A percentile compares a stretch with the other conserved stretches of the same genome.
These are phyloP conservation scores for Trichoderma sp. DNA, from an alignment of 2,329 filamentous ascomycete genomes.

Conservation along the genomic window DNA sequence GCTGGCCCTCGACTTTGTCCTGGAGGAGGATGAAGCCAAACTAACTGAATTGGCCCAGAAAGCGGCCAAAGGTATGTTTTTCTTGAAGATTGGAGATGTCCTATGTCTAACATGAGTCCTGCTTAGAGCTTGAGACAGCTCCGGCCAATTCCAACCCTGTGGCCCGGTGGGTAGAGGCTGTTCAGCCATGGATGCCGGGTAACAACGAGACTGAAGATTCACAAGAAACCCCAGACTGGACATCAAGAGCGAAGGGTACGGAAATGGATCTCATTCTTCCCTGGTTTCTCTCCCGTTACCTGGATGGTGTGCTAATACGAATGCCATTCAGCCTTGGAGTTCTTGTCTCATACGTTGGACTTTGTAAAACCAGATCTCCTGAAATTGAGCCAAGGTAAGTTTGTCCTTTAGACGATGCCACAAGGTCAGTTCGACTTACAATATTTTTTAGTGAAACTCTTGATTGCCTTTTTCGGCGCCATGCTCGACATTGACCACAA, in stretches of 20 bases:
- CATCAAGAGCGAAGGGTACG: constrained; percentile 51
- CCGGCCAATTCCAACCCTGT: constrained; percentile 44
- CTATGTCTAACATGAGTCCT: neutral
- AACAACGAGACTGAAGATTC: constrained; percentile 40
- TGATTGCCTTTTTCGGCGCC: constrained; percentile 54
- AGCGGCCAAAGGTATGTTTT: constrained; percentile 41
- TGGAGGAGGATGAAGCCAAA: constrained; percentile 46
- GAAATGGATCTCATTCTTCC: too few species aligned
- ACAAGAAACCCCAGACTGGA: constrained; percentile 47
- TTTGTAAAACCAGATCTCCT: constrained; percentile 45
- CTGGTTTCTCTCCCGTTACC: too few species aligned
- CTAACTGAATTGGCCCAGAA: constrained; percentile 41
- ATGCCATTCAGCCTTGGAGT: constrained; percentile 47
- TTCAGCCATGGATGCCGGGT: constrained; percentile 53
- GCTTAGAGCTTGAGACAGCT: constrained; percentile 44
- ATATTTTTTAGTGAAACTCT: constrained; percentile 38
- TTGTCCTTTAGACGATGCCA: neutral
- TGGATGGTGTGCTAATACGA: neutral
- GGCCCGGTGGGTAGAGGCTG: constrained; percentile 54
- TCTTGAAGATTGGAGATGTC: neutral
- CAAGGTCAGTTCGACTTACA: neutral
- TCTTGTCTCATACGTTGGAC: constrained; percentile 52
- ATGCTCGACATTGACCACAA: constrained; percentile 59
- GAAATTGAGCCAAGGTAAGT: constrained; percentile 48
- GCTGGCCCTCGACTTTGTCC: constrained; percentile 53